A percentile compares a stretch with the other conserved stretches of the same genome.
phyloP scores from a whole-genome alignment of 306 rosid species.

The Dalbergia cochinchinensis region DNA sequence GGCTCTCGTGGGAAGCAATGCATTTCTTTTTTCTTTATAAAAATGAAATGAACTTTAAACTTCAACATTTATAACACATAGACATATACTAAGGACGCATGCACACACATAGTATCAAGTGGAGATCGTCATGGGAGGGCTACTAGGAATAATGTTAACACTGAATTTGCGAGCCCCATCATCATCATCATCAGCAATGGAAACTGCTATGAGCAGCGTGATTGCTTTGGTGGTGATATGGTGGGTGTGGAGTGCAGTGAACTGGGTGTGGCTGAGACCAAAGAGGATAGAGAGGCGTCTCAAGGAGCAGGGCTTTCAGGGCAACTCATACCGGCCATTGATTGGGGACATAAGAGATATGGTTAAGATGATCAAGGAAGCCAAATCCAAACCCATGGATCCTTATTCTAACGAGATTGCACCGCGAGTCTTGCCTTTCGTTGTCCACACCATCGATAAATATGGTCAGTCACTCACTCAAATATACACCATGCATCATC shows the following conservation, averaged over 20 bases:
- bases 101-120: neutral
- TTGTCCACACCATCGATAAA: constrained; percentile 53
- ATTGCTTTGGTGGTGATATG: constrained; percentile 39
- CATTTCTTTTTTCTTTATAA: neutral
- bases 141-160: neutral
- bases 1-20: constrained; percentile 35
- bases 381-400: constrained; percentile 50
- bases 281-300: constrained; percentile 51
- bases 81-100: too few species aligned
- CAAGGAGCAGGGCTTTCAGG: constrained; percentile 46
- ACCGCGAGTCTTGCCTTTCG: constrained; percentile 53
- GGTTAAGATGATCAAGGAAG: constrained; percentile 51
- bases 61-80: too few species aligned
- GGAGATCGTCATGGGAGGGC: neutral
- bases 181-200: neutral
- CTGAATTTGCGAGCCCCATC: neutral
- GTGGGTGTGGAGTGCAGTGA: constrained; percentile 52
- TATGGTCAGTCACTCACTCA: constrained; percentile 38
- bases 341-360: constrained; percentile 56
- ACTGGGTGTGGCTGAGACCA: constrained; percentile 54
- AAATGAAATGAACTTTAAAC: too few species aligned
- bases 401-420: constrained; percentile 52
- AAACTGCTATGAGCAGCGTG: constrained; percentile 27
- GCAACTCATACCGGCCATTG: constrained; percentile 47
- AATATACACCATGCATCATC: too few species aligned